These are phyloP conservation scores for Arthrobotrys sinensis DNA, from an alignment of 2,329 filamentous ascomycete species.

Conservation along the genomic window DNA sequence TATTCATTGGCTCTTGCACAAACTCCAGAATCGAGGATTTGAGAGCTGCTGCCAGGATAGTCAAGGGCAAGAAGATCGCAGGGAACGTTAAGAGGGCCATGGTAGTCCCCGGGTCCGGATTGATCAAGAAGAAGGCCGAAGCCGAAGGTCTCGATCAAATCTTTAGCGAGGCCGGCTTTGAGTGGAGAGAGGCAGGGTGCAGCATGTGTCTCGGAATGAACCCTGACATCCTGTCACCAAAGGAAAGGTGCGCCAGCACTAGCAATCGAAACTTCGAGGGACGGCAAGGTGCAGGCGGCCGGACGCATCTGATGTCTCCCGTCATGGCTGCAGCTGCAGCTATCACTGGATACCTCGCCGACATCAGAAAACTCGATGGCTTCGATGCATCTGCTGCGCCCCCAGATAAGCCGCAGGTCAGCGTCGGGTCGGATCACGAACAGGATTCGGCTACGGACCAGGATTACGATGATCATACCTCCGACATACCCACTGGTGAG, in stretches of 20 bases:
- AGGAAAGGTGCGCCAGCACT: constrained; percentile 94
- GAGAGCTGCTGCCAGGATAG: constrained; percentile 85
- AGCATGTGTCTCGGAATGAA: constrained; percentile 99
- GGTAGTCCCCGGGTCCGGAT: constrained; percentile 94
- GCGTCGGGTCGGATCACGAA: constrained; percentile 75
- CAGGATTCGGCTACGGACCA: constrained; percentile 71
- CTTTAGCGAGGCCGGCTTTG: constrained; percentile 91
- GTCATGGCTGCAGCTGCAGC: constrained; percentile 95
- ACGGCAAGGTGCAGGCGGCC: constrained; percentile 89
- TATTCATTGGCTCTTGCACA: constrained; percentile 98
- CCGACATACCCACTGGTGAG: constrained; percentile 71
- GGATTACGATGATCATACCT: constrained; percentile 76
- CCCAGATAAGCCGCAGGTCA: constrained; percentile 74
- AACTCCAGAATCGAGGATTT: constrained; percentile 98
- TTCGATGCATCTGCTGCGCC: constrained; percentile 71
- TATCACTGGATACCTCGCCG: constrained; percentile 89
- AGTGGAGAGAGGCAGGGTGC: constrained; percentile 98
- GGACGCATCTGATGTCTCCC: constrained; percentile 96
- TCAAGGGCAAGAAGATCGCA: constrained; percentile 89
- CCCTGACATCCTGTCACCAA: constrained; percentile 92
- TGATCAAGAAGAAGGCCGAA: constrained; percentile 93
- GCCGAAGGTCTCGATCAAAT: constrained; percentile 92
- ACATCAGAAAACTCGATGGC: constrained; percentile 84
- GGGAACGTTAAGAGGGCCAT: constrained; percentile 92
- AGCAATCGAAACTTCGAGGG: constrained; percentile 99